Evolutionary conservation across 169 alveolate species (phyloP).

Genomic region (Plasmodium inui): DNA sequence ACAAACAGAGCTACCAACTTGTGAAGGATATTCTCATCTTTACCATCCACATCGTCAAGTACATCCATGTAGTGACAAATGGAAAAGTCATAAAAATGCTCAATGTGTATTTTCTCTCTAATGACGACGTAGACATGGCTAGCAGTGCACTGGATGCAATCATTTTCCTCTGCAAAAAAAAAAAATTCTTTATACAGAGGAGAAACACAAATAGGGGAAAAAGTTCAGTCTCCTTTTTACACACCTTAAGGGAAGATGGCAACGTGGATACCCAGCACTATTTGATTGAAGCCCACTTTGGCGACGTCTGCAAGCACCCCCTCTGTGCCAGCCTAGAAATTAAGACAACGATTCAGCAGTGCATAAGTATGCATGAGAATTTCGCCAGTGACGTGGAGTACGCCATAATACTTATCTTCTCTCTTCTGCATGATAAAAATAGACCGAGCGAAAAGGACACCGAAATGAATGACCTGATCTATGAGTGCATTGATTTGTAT

Average conservation of each 20-base stretch:
- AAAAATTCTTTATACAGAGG: constrained; percentile 12
- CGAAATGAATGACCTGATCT: constrained; percentile 45
- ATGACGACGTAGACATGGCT: not conserved
- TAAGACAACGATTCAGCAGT: constrained; percentile 34
- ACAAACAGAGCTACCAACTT: not conserved
- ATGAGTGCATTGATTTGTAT: constrained; percentile 50
- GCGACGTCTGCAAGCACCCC: constrained; percentile 30
- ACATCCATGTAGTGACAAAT: constrained; percentile 58
- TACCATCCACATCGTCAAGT: constrained; percentile 36
- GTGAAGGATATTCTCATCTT: constrained; percentile 4
- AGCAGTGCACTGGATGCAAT: constrained; percentile 10
- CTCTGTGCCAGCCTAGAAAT: constrained; percentile 45
- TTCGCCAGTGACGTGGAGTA: constrained; percentile 51
- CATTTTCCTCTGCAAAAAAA: constrained; percentile 56
- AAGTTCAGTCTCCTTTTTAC: not conserved
- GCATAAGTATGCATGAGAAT: constrained; percentile 36
- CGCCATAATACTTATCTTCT: constrained; percentile 14
- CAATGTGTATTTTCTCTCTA: constrained; percentile 24
- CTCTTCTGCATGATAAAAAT: constrained; percentile 27
- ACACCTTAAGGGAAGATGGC: not conserved
- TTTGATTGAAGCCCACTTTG: constrained; percentile 41
- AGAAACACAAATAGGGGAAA: constrained; percentile 5
- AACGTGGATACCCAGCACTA: not conserved
- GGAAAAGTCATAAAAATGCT: constrained; percentile 25
- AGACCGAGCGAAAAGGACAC: constrained; percentile 71